Conservation (phyloP, 2,329 filamentous ascomycete genomes). For the Pseudocercospora pini-densiflorae region DNA sequence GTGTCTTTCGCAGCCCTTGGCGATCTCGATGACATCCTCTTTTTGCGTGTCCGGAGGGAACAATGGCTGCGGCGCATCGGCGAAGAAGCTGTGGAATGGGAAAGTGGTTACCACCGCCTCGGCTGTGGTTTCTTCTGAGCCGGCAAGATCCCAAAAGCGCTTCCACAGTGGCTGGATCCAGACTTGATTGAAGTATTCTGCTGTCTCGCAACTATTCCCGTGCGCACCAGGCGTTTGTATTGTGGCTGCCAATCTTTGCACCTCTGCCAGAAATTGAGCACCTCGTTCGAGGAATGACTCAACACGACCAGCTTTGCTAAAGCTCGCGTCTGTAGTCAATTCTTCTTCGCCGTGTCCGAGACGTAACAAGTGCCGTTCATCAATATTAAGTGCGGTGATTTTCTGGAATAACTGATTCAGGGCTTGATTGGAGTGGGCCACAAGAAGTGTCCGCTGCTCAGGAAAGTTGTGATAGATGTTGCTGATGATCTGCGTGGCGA, state of each 20-base stretch:
- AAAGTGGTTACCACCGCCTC: constrained; percentile 73
- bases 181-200: constrained; percentile 93
- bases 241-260: constrained; percentile 81
- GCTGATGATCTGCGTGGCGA: constrained; percentile 97
- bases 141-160: constrained; percentile 73
- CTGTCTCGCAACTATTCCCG: constrained; percentile 93
- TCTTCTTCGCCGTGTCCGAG: constrained; percentile 96
- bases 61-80: constrained; percentile 82
- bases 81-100: constrained; percentile 87
- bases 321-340: constrained; percentile 80
- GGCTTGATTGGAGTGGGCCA: constrained; percentile 97
- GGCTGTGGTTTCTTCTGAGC: constrained; percentile 52
- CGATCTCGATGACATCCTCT: constrained; percentile 73
- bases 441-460: constrained; percentile 83
- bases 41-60: constrained; percentile 71
- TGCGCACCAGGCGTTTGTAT: constrained; percentile 92
- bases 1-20: constrained; percentile 84
- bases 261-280: constrained; percentile 76
- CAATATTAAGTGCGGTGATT: constrained; percentile 94
- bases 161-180: constrained; percentile 89
- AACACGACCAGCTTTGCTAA: constrained; percentile 92
- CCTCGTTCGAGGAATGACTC: constrained; percentile 94
- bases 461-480: constrained; percentile 99
- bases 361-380: constrained; percentile 88
- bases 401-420: constrained; percentile 98